Percentiles rank a stretch among this genome's conserved stretches.
Evolutionary conservation across 345 rosid species (phyloP).

Genomic region (Rubroshorea leprosula): DNA sequence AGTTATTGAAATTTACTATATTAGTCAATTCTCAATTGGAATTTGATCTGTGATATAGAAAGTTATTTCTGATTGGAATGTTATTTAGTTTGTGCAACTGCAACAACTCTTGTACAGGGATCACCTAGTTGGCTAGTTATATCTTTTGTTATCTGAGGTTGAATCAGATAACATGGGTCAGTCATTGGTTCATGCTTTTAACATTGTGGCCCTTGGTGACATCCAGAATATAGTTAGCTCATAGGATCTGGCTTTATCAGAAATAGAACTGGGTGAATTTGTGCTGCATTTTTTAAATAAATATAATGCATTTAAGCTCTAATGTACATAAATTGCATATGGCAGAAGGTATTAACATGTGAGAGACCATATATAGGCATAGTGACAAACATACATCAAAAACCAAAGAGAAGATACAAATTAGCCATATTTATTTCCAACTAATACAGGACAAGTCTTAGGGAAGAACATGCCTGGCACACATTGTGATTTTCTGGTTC

Average conservation of each 20-base stretch:
- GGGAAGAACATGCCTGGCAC: too few species aligned
- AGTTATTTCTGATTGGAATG: background rate
- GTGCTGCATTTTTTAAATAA: too few species aligned
- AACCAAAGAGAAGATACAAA: too few species aligned
- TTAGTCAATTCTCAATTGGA: background rate
- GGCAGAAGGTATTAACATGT: too few species aligned
- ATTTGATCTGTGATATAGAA: conserved; percentile 5
- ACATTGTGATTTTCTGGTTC: background rate
- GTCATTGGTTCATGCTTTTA: background rate
- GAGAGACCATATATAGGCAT: too few species aligned
- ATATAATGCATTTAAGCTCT: background rate
- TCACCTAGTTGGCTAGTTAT: too few species aligned
- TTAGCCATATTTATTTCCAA: too few species aligned
- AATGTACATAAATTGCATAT: too few species aligned
- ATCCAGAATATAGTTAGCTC: background rate
- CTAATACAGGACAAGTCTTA: too few species aligned
- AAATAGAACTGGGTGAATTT: background rate
- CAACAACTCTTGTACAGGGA: too few species aligned
- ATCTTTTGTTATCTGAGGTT: too few species aligned
- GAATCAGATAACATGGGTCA: background rate
- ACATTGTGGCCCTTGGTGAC: background rate
- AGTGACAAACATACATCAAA: too few species aligned
- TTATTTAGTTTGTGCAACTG: background rate
- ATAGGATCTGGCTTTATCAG: background rate
- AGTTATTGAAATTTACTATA: background rate